Evolutionary conservation across 768 basidiomycete species (phyloP), one percentile per base, ranked within the genome.

Genomic region (Mycena latifolia): DNA sequence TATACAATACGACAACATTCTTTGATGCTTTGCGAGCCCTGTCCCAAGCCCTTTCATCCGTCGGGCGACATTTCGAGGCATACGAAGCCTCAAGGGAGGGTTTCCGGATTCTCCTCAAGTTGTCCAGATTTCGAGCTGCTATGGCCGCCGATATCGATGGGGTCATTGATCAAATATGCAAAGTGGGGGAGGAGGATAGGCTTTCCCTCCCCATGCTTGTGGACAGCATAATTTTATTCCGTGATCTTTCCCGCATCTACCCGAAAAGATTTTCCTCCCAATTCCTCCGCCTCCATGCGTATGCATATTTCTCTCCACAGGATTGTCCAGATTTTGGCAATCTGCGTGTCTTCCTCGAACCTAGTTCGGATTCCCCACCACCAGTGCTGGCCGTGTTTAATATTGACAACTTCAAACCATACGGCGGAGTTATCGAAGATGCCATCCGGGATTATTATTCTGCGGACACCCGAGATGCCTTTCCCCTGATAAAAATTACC

Each of bases 321-420:
- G 6, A 39, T 43, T 24, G 24, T 25, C 46, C 46, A 22, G 33
- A 64, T 48, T 22, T 20, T n/a, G 1, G 10, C 12, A 25, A 61
- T 27, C 20, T 61, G 14, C 59, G 59, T 17, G 1, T 29, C 20
- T 61, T 61, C 22, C 28, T 61, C 28, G 59, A 61, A 25, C 59
- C 59, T 5, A 14, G 15, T 18, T 37, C 15, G 0, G 5, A n/a
- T 25, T 41, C 39, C 1, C 2, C 50, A 25, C 27, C 51, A 29
- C 46, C 47, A 5, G 18, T 27, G 24, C 25, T 43, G 14, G n/a
- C 12, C 20, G 0, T 12, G 17, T 22, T 5, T 22, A 37, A 18
- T 3, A 14, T 45, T 8, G 5, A 41, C 24, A 11, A 47, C 25
- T 22, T 56, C 35, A 25, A 6, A 5, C 31, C 20, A 46, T n/a